A percentile compares a stretch with the other conserved stretches of the same genome.
Evolutionary conservation across 345 rosid species (phyloP).

Genomic region (Murraya paniculata): DNA sequence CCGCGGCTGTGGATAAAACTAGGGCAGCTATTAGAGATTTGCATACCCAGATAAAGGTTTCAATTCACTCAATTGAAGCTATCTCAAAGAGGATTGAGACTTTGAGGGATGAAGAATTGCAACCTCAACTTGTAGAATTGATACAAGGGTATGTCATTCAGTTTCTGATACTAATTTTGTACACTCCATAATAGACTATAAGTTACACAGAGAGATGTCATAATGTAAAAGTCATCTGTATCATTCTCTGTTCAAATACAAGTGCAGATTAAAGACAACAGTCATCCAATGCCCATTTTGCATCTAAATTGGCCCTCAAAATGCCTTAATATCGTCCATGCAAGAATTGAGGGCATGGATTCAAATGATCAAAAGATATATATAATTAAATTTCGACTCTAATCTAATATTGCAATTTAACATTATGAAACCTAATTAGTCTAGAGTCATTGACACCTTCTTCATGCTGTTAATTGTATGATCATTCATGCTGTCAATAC

Average conservation of each 20-base stretch:
- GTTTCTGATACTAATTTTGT: not conserved
- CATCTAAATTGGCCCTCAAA: not conserved
- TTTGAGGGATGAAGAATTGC: conserved; percentile 89
- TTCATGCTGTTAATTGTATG: not conserved
- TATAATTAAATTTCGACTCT: not conserved
- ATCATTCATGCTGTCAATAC: no score
- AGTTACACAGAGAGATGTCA: not conserved
- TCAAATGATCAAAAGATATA: not conserved
- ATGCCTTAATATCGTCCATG: not conserved
- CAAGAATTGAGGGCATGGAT: not conserved
- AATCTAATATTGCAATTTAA: not conserved
- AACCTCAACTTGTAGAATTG: conserved; percentile 82
- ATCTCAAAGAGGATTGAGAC: conserved; percentile 81
- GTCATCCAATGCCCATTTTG: not conserved
- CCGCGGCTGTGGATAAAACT: conserved; percentile 63
- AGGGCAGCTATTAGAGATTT: conserved; percentile 67
- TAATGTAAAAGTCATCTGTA: not conserved
- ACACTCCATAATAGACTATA: not conserved
- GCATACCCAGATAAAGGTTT: conserved; percentile 76
- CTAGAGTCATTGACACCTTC: not conserved
- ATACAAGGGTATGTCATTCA: conserved; percentile 64
- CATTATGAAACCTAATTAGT: not conserved
- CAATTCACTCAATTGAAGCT: conserved; percentile 83
- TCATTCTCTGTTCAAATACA: not conserved
- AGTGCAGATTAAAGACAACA: not conserved